Base-by-base conservation (phyloP, 208 protist genomes). In the Trypanosoma cruzi region DNA sequence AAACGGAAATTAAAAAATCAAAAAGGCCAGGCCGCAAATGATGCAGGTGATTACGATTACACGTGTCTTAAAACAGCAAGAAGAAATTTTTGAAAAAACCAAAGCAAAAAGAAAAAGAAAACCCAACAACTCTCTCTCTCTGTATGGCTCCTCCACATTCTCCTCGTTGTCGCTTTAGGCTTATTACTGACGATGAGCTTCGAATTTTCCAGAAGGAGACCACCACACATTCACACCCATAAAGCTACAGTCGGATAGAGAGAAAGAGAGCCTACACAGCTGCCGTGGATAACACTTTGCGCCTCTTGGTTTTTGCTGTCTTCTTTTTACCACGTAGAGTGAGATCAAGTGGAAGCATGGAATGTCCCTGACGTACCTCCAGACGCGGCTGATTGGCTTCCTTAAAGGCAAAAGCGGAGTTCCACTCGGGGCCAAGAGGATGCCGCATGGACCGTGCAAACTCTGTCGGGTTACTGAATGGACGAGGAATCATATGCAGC, bases 361-460 rank as follows among this genome's bases (percentile, higher is more conserved):
- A 48, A 26, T 92, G 85, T 16, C 92, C 92, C 72, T 96, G 88
- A 1, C 77, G 82, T 50, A 92, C 88, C 78, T 93, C 86, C 40
- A 97, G 84, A 1, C 88, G 84, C 44, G 90, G 92, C 64, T 93
- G 84, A 24, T 90, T 86, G 36, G 82, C 79, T 10, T 94, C 87
- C 69, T 95, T 93, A 78, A 95, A 95, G 26, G 73, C 64, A 20
- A 94, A 57, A 5, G 92, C 84, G 1, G 89, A 88, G 69, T 81
- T 96, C 89, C 93, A 97, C 72, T 98, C 94, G 0, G 90, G 88
- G 0, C 92, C 94, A 44, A 92, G 67, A 4, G 92, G 94, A 63
- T 96, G 89, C 14, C 92, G 88, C 87, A 98, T 90, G 1, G 92
- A 97, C 20, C 89, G 81, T 6, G 91, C 86, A 70, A 96, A 98